Percentiles rank a stretch among this genome's conserved stretches.
Conservation (phyloP, 805 yeast species). For the Candida germanica region DNA sequence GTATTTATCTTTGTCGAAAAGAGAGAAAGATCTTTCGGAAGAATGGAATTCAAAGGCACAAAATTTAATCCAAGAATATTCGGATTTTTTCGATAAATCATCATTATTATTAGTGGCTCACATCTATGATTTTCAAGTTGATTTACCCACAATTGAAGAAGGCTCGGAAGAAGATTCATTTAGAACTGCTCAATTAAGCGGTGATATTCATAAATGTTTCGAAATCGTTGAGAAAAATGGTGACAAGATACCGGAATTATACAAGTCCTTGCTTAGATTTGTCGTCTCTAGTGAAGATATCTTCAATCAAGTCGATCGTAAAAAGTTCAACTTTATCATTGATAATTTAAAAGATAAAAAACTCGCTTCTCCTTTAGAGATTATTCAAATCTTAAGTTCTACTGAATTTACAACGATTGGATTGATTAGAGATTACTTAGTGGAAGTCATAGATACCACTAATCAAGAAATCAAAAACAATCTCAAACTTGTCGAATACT, state of each 20-base stretch:
- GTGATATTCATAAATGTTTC: constrained; percentile 56
- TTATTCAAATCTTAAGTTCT: constrained; percentile 64
- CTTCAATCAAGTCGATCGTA: constrained; percentile 50
- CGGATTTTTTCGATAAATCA: constrained; percentile 52
- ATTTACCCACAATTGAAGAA: constrained; percentile 33
- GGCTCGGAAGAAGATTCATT: constrained; percentile 62
- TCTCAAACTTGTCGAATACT: constrained; percentile 60
- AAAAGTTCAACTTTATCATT: constrained; percentile 47
- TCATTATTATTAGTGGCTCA: constrained; percentile 56
- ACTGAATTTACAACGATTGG: constrained; percentile 63
- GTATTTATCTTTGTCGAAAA: constrained; percentile 59
- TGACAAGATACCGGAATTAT: constrained; percentile 59
- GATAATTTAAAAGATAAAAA: constrained; percentile 49
- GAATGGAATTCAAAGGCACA: constrained; percentile 70
- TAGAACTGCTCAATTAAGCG: constrained; percentile 57
- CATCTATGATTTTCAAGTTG: constrained; percentile 54
- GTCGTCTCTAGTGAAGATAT: constrained; percentile 55
- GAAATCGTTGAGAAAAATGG: constrained; percentile 60
- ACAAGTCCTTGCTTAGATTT: constrained; percentile 59
- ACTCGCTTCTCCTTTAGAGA: constrained; percentile 69
- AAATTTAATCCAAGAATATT: constrained; percentile 44
- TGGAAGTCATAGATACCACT: constrained; percentile 57
- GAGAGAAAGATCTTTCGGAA: constrained; percentile 18
- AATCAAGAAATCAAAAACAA: constrained; percentile 68
- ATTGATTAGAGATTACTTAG: constrained; percentile 62